Evolutionary conservation across 2,329 filamentous ascomycete genomes (phyloP).

Genomic region (Rutstroemia sp.): DNA sequence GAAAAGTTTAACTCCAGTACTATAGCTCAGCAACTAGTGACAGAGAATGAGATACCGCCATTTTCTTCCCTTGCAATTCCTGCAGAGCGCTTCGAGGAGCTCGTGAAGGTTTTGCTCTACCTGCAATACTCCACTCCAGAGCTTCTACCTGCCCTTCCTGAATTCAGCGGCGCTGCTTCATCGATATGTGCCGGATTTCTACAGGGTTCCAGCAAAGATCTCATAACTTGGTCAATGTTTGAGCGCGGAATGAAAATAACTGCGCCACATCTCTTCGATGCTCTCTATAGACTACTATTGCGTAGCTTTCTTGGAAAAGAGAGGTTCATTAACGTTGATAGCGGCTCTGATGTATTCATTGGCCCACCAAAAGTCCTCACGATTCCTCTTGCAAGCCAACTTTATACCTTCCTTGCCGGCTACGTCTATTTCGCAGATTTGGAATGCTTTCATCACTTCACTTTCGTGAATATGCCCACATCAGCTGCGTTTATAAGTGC

Average conservation of each 20-base stretch:
- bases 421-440: not conserved
- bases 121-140: not conserved
- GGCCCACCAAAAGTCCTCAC: not conserved
- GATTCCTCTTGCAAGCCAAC: not conserved
- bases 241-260: not conserved
- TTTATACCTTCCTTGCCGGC: not conserved
- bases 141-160: not conserved
- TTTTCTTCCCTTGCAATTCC: not conserved
- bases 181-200: not conserved
- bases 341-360: too few relatives aligned
- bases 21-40: not conserved
- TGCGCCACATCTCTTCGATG: not conserved
- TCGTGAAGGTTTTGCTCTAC: not conserved
- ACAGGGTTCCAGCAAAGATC: not conserved
- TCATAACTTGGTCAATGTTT: not conserved
- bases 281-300: not conserved
- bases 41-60: not conserved
- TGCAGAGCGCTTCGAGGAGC: not conserved
- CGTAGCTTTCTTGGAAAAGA: not conserved
- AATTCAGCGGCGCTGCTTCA: not conserved
- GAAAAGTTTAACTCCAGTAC: not conserved
- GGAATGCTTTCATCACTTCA: not conserved
- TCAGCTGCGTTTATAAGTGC: not conserved
- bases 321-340: not conserved
- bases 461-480: not conserved